Evolutionary conservation across 1,139 yeast species (phyloP).

Genomic region (Geotrichum phurueaensis): DNA sequence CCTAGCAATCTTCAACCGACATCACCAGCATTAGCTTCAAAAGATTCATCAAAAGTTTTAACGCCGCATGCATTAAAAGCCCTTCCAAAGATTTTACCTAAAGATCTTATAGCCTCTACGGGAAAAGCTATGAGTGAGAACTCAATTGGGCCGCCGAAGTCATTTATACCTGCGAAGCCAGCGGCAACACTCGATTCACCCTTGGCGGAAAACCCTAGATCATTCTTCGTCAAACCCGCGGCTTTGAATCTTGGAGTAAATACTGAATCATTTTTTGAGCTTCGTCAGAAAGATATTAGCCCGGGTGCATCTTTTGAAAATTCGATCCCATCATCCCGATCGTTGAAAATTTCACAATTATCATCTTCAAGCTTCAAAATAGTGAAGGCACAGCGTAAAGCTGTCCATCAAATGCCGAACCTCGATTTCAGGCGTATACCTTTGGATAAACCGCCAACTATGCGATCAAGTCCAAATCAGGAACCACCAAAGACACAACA

Average conservation of each 20-base stretch:
- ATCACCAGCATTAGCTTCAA: not conserved
- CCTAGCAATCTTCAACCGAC: not conserved
- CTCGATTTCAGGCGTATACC: conserved; percentile 1
- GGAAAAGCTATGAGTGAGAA: not conserved
- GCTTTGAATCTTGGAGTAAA: not conserved
- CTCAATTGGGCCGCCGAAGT: not conserved
- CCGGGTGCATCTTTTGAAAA: not conserved
- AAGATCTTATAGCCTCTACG: not conserved
- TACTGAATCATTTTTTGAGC: not conserved
- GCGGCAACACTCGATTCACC: not conserved
- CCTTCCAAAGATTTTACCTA: not conserved
- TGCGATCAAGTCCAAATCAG: not conserved
- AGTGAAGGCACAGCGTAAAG: conserved; percentile 2
- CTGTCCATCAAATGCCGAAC: conserved; percentile 5
- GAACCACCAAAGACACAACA: not conserved
- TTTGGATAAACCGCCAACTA: not conserved
- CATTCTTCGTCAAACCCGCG: not conserved
- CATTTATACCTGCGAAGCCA: not conserved
- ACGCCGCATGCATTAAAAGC: not conserved
- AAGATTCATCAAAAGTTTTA: not conserved
- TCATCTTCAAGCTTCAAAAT: not conserved
- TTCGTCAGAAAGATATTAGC: not conserved
- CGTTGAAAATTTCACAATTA: not conserved
- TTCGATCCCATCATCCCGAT: not conserved
- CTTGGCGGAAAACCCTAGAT: not conserved